Percentiles rank a stretch among this genome's conserved stretches.
Conservation (phyloP, 1,284 basidiomycete species). For the Trichosporon inkin region DNA sequence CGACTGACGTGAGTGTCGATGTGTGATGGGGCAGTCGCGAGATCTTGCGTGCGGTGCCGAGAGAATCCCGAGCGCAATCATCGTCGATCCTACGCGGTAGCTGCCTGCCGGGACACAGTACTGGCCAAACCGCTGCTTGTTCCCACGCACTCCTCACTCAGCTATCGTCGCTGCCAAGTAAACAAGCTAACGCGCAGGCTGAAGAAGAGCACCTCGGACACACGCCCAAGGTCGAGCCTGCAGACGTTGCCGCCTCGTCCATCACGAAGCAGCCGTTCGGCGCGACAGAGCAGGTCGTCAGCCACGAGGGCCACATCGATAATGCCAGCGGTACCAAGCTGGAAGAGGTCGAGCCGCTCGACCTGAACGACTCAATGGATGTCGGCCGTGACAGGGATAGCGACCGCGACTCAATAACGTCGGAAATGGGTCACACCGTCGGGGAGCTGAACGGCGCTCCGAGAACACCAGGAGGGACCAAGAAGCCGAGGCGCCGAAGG, state of each 20-base stretch:
- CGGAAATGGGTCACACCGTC: neutral
- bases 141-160: neutral
- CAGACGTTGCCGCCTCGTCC: neutral
- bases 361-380: slow-evolving; percentile 37
- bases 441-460: slow-evolving; percentile 4
- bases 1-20: slow-evolving; percentile 47
- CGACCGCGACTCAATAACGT: neutral
- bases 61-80: neutral
- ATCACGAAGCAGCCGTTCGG: slow-evolving; percentile 48
- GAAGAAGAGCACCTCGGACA: slow-evolving; percentile 3
- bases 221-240: neutral
- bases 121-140: no score
- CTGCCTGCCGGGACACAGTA: no score
- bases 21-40: no score
- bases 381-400: neutral
- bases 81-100: no score
- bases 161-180: neutral
- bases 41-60: neutral
- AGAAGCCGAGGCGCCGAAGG: neutral
- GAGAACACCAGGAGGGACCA: neutral
- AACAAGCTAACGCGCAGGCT: slow-evolving; percentile 13
- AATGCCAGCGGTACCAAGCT: slow-evolving; percentile 10
- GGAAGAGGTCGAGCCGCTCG: slow-evolving; percentile 47
- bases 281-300: slow-evolving; percentile 33
- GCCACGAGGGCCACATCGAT: slow-evolving; percentile 24